Evolutionary conservation across 2,329 filamentous ascomycete species (phyloP), one percentile per base, ranked within the genome.

Genomic region (Rhynchosporium graminicola): DNA sequence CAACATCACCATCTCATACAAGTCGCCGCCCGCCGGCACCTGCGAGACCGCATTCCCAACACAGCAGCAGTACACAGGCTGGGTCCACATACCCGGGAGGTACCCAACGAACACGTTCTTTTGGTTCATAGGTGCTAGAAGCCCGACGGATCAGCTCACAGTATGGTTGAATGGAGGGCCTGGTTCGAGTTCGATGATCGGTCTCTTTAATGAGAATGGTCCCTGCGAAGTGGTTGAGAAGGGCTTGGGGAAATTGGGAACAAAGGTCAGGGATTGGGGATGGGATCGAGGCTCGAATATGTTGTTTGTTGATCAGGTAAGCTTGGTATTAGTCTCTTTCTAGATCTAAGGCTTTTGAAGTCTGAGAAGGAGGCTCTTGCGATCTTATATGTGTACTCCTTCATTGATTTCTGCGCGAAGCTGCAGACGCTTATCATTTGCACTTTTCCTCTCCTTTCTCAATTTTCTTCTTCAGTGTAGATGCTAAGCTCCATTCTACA

Each of bases 21-120:
- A 88, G 71, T 77, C 80, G 42, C 83, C 83, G 2, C 80, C 83
- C 4, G 74, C 78, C 7, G 85, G 83, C 51, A 86, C 82, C 12
- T 91, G 89, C 74, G 82, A 78, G 52, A 90, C 88, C 1, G 83
- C 83, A 7, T 89, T 89, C 69, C 72, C 79, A 50, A 79, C 78
- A 0, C 88, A 91, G 74, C 82, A 86, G 73, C 88, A 91, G 73
- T 89, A 87, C 71, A 84, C 86, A 3, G 88, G 88, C 70, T 90
- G 89, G 82, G 84, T 91, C 61, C 81, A 77, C 59, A 75, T 90
- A 4, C 84, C 86, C 4, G 86, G 80, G 50, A 74, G 77, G 33
- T 83, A 80, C 67, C 75, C 80, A 20, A 81, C 81, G 48, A 84
- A 77, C 61, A 77, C 74, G 29, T 80, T 80, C 72, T 80, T 80